phyloP scores from a whole-genome alignment of 2,329 filamentous ascomycete genomes.

The Colletotrichum orchidophilum region DNA sequence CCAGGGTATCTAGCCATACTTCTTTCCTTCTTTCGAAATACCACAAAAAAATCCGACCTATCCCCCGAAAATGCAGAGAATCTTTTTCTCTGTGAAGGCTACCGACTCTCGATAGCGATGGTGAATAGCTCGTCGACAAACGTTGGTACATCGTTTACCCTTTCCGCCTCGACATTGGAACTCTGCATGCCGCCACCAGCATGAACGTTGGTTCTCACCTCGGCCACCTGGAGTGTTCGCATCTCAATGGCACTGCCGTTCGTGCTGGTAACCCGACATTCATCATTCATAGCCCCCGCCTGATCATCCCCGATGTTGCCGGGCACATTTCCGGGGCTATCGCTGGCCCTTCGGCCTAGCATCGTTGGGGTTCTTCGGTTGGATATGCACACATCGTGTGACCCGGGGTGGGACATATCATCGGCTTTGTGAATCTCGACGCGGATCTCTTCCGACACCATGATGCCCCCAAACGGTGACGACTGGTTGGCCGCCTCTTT shows the following conservation, averaged over 20 bases:
- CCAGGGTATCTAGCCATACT: slow-evolving; percentile 10
- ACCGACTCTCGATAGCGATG: slow-evolving; percentile 35
- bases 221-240: slow-evolving; percentile 37
- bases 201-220: slow-evolving; percentile 35
- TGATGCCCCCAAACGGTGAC: slow-evolving; percentile 62
- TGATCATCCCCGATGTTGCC: slow-evolving; percentile 29
- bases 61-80: background rate
- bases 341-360: slow-evolving; percentile 8
- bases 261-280: slow-evolving; percentile 4
- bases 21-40: background rate
- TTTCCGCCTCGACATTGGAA: slow-evolving; percentile 47
- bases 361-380: slow-evolving; percentile 11
- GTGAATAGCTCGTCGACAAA: slow-evolving; percentile 57
- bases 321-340: background rate
- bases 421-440: slow-evolving; percentile 54
- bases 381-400: slow-evolving; percentile 38
- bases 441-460: slow-evolving; percentile 69
- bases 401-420: background rate
- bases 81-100: background rate
- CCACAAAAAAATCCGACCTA: background rate
- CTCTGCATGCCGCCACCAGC: slow-evolving; percentile 38
- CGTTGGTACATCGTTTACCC: slow-evolving; percentile 45
- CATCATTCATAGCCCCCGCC: background rate
- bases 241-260: slow-evolving; percentile 38
- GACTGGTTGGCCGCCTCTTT: slow-evolving; percentile 32